These are phyloP conservation scores for Colletotrichum lentis DNA, from an alignment of 2,329 filamentous ascomycete genomes.

Conservation along the genomic window DNA sequence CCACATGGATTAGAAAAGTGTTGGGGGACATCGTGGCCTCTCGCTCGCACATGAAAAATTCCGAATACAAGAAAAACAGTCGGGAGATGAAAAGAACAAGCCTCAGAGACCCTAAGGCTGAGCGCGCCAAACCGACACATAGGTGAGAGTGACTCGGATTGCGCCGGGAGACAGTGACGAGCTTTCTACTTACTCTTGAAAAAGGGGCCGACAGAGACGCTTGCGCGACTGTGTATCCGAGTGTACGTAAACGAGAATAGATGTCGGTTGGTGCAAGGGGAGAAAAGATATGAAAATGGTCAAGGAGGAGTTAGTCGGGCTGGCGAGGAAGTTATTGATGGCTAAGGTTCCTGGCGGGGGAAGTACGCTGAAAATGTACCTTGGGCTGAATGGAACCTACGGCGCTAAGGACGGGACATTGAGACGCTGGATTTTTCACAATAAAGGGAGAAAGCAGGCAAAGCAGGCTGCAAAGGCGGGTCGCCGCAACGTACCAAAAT, in stretches of 20 bases:
- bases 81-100: not conserved
- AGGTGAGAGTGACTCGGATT: not conserved
- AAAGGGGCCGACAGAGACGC: constrained; percentile 9
- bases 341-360: constrained; percentile 35
- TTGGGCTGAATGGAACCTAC: constrained; percentile 29
- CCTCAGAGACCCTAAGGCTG: not conserved
- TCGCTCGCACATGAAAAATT: not conserved
- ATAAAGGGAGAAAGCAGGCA: constrained; percentile 36
- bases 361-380: constrained; percentile 34
- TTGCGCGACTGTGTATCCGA: constrained; percentile 36
- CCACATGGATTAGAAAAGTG: not conserved
- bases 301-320: constrained; percentile 18
- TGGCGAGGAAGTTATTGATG: constrained; percentile 36
- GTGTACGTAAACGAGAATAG: constrained; percentile 25
- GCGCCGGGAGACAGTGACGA: not conserved
- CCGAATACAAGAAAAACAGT: not conserved
- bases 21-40: not conserved
- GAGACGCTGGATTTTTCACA: constrained; percentile 38
- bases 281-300: constrained; percentile 16
- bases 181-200: constrained; percentile 7
- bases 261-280: constrained; percentile 10
- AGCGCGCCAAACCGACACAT: not conserved
- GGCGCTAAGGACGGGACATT: constrained; percentile 33
- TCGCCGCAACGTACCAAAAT: constrained; percentile 35
- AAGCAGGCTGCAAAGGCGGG: constrained; percentile 37